Evolutionary conservation across 345 rosid species (phyloP), one percentile per base, ranked within the genome.

Genomic region (Citrus inodora): DNA sequence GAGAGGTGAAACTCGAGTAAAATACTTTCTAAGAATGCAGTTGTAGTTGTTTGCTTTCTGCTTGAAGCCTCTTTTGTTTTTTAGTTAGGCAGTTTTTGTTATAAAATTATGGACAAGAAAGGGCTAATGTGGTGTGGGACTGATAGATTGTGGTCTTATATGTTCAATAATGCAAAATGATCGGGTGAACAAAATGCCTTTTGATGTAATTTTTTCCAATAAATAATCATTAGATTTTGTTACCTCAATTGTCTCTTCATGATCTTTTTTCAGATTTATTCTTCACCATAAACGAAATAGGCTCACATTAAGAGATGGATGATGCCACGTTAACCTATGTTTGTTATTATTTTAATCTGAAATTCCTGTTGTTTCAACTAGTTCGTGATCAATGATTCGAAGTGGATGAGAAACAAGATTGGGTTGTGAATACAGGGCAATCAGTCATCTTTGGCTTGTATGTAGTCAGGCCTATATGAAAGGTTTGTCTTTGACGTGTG

Each of bases 1-100:
- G 87, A 76, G 97, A 94, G 85, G 92, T 82, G 79, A 88, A 87
- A 38, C 90, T 90, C 8, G 97, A 92, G 82, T 91, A 77, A 82
- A 46, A n/a, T 24, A 17, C 1, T 67, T 60, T 59, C 71, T 51
- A 24, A 30, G 8, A 9, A 53, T 42, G 79, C 14, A 2, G 19
- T 46, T 68, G 0, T 17, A 4, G 60, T 11, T n/a, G 19, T 74
- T 60, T 28, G n/a, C 25, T 66, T 58, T 53, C 51, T 51, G 10
- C 13, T 27, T 46, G 55, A 32, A 24, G 35, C 64, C 25, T 33
- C 63, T 2, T 55, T 66, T 35, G 48, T 61, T 24, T 46, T 61
- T 25, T 30, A 68, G 65, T 17, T 67, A 30, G 28, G 48, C 33
- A 8, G 13, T 59, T 80, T 70, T 70, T 76, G 7, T 9, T 32